Base-by-base conservation (phyloP, 306 rosid genomes). In the Cucurbita pepo region DNA sequence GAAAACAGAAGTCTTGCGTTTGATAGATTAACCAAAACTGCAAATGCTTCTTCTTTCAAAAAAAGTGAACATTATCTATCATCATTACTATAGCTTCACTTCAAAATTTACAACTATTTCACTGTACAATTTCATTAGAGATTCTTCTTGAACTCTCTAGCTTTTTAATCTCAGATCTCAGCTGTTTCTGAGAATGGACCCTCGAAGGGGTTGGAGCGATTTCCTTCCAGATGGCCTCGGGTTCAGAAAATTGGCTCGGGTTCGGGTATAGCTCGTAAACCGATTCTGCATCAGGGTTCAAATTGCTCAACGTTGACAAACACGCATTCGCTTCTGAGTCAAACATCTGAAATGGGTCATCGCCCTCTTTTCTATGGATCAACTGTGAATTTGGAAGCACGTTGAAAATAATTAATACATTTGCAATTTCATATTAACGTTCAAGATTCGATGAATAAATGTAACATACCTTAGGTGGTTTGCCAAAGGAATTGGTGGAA, bases 261-360 rank as follows among this genome's bases (percentile, higher is more conserved):
- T 88, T 80, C 67, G 56, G 45, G 76, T 90, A 74, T 51, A 94
- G 95, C 76, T 89, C 92, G 36, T 79, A 80, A 47, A 90, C 83
- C 52, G 92, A 94, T 44, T 87, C 90, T 40, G 96, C 96, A 19
- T 86, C 84, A 4, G 79, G 34, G 83, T 94, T 89, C 83, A 91
- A 81, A 78, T 63, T 77, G 73, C 80, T 84, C 21, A 83, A 40
- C 8, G 4, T 64, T 18, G 71, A 13, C 88, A 94, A 73, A 76
- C 85, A 83, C 8, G 81, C 78, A 72, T 80, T 73, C 10, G 85
- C 85, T 66, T 86, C 88, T 2, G 84, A 79, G 67, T 94, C 96
- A 72, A 89, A 81, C 2, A 84, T 45, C 21, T 21, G 56, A 67
- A 11, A 86, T 81, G 86, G 62, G 56, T 78, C 66, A 60, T 58